These are phyloP conservation scores for Penicillium roqueforti DNA, from an alignment of 495 filamentous ascomycete genomes.

Conservation along the genomic window DNA sequence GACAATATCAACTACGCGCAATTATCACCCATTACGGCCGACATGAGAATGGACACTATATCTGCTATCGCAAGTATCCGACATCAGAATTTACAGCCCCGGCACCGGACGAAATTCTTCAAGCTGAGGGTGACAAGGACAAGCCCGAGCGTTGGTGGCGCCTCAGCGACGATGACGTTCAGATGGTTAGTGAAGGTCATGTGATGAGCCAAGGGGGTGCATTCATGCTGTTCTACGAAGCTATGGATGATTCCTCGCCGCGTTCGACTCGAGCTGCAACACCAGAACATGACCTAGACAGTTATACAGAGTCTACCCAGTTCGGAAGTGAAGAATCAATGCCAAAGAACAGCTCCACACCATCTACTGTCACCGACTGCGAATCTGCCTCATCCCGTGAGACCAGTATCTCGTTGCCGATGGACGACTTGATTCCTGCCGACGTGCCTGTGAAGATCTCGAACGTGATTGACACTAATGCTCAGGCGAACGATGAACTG, in stretches of 20 bases:
- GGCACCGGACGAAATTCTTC: constrained; percentile 34
- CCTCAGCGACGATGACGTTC: constrained; percentile 81
- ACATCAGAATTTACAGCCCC: constrained; percentile 31
- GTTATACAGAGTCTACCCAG: constrained; percentile 1
- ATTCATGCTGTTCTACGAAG: constrained; percentile 97
- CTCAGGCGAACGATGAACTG: background rate
- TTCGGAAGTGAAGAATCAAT: constrained; percentile 21
- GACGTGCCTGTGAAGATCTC: constrained; percentile 3
- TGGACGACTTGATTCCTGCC: constrained; percentile 6
- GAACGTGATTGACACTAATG: background rate
- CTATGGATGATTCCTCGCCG: constrained; percentile 17
- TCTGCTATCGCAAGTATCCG: constrained; percentile 75
- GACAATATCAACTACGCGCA: constrained; percentile 75
- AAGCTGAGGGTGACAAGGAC: constrained; percentile 38
- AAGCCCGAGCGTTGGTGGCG: constrained; percentile 65
- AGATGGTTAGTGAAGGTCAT: constrained; percentile 62
- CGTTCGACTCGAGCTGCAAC: background rate
- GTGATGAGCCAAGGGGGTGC: constrained; percentile 78
- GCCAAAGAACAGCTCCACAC: constrained; percentile 30
- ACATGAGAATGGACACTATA: constrained; percentile 95
- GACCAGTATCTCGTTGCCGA: constrained; percentile 27
- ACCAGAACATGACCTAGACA: background rate
- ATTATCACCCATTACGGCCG: constrained; percentile 85
- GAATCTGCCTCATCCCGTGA: constrained; percentile 32
- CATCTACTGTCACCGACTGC: constrained; percentile 30